Percentiles rank a stretch among this genome's conserved stretches.
Evolutionary conservation across 2,329 filamentous ascomycete species (phyloP).

Genomic region (Sporothrix mexicana): DNA sequence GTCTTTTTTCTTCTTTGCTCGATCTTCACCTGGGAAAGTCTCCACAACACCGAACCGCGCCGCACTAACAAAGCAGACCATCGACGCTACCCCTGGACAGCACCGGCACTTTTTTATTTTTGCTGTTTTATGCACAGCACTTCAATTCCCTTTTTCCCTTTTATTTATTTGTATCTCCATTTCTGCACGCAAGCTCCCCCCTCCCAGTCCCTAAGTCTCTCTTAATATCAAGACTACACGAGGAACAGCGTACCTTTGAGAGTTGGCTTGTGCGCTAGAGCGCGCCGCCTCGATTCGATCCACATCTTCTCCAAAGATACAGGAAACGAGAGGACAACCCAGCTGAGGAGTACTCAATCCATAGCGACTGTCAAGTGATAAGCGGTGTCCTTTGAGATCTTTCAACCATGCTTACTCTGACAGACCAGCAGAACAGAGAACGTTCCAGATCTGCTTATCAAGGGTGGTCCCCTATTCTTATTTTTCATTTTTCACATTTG

Average conservation of each 20-base stretch:
- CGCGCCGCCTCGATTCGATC: constrained; percentile 17
- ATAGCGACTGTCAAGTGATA: background rate
- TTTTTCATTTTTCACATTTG: background rate
- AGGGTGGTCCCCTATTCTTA: constrained; percentile 14
- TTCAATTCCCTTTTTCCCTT: background rate
- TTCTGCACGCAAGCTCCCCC: background rate
- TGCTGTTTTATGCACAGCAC: background rate
- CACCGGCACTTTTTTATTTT: constrained; percentile 2
- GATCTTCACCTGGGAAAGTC: constrained; percentile 21
- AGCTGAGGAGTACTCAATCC: background rate
- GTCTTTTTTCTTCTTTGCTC: background rate
- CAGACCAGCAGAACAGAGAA: no score
- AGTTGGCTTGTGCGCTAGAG: background rate
- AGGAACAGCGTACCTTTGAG: background rate
- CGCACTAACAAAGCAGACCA: constrained; percentile 21
- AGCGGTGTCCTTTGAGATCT: background rate
- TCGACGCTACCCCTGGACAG: constrained; percentile 17
- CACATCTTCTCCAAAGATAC: background rate
- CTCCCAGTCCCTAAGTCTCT: background rate
- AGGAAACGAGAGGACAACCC: background rate
- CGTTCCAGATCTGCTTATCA: background rate
- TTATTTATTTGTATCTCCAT: constrained; percentile 1
- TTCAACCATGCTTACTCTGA: no score
- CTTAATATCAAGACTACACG: background rate
- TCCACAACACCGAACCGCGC: constrained; percentile 6